These are phyloP conservation scores for Calycina herbarum DNA, from an alignment of 2,329 filamentous ascomycete species.

Conservation along the genomic window DNA sequence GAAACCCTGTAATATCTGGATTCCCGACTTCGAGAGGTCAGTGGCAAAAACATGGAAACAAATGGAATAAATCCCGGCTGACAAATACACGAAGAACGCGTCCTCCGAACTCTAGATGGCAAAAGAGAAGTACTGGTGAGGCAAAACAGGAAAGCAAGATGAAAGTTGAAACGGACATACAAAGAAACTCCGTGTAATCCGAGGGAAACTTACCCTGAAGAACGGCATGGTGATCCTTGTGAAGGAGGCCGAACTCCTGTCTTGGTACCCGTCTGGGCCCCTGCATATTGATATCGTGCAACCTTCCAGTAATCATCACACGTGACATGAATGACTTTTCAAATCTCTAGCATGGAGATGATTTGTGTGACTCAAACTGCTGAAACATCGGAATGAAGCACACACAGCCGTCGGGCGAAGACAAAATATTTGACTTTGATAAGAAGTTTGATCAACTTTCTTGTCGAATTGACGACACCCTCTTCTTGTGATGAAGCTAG, in stretches of 20 bases:
- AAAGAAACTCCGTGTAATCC: neutral
- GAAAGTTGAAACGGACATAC: conserved; percentile 1
- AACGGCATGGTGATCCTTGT: neutral
- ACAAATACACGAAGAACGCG: neutral
- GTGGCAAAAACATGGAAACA: neutral
- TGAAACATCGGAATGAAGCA: neutral
- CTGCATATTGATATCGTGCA: neutral
- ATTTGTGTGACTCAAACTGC: neutral
- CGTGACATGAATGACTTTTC: neutral
- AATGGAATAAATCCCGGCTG: neutral
- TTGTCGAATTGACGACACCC: neutral
- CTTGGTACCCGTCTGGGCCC: neutral
- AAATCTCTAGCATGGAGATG: neutral
- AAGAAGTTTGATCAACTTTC: neutral
- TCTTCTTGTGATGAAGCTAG: neutral
- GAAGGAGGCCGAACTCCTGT: conserved; percentile 4
- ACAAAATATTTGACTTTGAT: neutral
- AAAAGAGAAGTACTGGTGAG: neutral
- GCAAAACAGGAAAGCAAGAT: neutral
- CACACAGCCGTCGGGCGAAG: neutral
- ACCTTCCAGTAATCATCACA: neutral
- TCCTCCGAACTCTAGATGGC: neutral
- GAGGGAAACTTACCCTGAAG: neutral
- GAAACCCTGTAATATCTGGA: neutral
- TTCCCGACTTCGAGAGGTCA: neutral